Evolutionary conservation across 2,329 filamentous ascomycete species (phyloP).

Genomic region (Microascus cirrosus): DNA sequence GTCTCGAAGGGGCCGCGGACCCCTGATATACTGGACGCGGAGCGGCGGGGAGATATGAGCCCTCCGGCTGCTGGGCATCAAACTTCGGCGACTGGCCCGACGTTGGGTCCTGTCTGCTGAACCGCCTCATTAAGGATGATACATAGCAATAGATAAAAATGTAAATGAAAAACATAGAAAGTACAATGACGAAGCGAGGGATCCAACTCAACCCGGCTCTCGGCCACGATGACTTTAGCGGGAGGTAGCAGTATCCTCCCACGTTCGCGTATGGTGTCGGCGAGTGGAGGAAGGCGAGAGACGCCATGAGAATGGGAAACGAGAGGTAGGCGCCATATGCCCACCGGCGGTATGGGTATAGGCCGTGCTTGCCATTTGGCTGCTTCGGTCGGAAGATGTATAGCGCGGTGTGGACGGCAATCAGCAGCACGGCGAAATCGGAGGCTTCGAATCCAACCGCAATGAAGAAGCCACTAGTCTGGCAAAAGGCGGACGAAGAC

Average conservation of each 20-base stretch:
- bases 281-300: slow-evolving; percentile 50
- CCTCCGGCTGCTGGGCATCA: not conserved
- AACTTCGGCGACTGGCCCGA: not conserved
- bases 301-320: slow-evolving; percentile 48
- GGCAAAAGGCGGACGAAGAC: slow-evolving; percentile 48
- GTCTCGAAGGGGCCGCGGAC: not conserved
- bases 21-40: not conserved
- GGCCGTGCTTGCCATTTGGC: slow-evolving; percentile 43
- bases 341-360: slow-evolving; percentile 54
- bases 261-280: slow-evolving; percentile 44
- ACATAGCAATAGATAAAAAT: slow-evolving; percentile 62
- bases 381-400: slow-evolving; percentile 53
- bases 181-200: slow-evolving; percentile 59
- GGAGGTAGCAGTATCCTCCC: slow-evolving; percentile 60
- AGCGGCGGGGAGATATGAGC: not conserved
- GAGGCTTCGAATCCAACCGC: slow-evolving; percentile 56
- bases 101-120: slow-evolving; percentile 12
- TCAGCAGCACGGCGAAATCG: slow-evolving; percentile 61
- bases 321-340: slow-evolving; percentile 47
- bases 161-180: slow-evolving; percentile 53
- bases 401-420: slow-evolving; percentile 61
- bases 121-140: slow-evolving; percentile 27
- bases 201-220: slow-evolving; percentile 59
- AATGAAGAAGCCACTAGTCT: slow-evolving; percentile 58
- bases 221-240: slow-evolving; percentile 57